These are phyloP conservation scores for Blastocystis sp. DNA, from an alignment of 352 stramenopile species.

Conservation along the genomic window DNA sequence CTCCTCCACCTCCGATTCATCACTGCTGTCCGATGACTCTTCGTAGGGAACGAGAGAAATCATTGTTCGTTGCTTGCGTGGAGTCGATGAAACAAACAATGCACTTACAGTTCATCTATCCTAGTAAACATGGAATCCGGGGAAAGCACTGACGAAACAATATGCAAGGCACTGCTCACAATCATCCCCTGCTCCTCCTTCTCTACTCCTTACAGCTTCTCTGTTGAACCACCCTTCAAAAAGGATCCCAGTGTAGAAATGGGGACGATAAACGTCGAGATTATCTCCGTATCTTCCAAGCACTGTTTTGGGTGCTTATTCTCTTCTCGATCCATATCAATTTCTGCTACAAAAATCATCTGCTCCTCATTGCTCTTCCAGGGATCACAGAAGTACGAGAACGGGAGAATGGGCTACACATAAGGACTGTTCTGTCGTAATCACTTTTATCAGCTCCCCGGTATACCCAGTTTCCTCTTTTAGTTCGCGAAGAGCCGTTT, in stretches of 20 bases:
- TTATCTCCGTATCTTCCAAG: conserved; percentile 39
- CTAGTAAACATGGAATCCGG: not conserved
- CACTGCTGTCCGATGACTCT: conserved; percentile 32
- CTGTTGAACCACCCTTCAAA: not conserved
- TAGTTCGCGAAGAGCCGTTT: conserved; percentile 39
- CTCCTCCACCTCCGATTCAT: conserved; percentile 1
- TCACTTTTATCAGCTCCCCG: not conserved
- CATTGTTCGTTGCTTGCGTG: not conserved
- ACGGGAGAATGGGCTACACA: not conserved
- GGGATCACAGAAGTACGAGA: conserved; percentile 40
- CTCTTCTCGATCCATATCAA: conserved; percentile 26
- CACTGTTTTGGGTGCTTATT: conserved; percentile 43
- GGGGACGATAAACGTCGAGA: conserved; percentile 18
- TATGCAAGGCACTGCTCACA: not conserved
- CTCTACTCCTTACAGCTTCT: not conserved
- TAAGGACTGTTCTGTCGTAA: not conserved
- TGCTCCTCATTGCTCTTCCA: conserved; percentile 67
- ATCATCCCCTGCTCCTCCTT: conserved; percentile 2
- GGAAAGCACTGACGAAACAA: not conserved
- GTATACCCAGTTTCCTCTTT: conserved; percentile 54
- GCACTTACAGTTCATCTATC: not conserved
- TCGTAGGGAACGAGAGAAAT: conserved; percentile 53
- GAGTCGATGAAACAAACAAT: conserved; percentile 14
- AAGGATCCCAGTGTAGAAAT: conserved; percentile 11
- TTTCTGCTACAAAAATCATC: conserved; percentile 4